Evolutionary conservation across 768 basidiomycete species (phyloP), one percentile per base, ranked within the genome.

Genomic region (Mycena floridula): DNA sequence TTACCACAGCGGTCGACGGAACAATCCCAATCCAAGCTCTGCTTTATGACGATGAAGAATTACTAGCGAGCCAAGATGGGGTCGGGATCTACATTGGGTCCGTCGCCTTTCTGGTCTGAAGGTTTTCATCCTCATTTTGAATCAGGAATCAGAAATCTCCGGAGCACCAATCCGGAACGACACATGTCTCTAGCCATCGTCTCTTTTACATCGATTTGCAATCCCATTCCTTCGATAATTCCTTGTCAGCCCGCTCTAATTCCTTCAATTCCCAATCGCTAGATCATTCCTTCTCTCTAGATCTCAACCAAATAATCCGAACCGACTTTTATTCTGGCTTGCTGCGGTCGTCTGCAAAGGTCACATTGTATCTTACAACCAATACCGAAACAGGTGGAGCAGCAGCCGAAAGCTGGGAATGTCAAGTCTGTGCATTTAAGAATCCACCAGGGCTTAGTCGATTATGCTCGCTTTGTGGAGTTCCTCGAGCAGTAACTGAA

Each of bases 81-180:
- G 83, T 97, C 5, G 94, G 94, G 1, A 82, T 98, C 44, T 98
- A 98, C 56, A 84, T 93, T 52, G 91, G 90, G 93, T 94, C 61
- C 50, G n/a, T 66, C 23, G 20, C 30, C 11, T 30, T 46, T 13
- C 30, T 21, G 43, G 38, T 43, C n/a, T 20, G 24, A 20, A 15
- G 26, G 24, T 21, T 22, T 42, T 20, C 30, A 22, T 20, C n/a
- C 57, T 43, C 13, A 26, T 23, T 25, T 40, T 15, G 21, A 12
- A 25, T 43, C 58, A 96, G 92, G 43, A 72, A 73, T 45, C 85
- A 90, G 72, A 95, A 95, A 66, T 74, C 89, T 4, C 69, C 76
- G n/a, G 69, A 75, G 25, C 85, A 94, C 57, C 89, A 92, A 61
- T 65, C 74, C 37, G 89, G 93, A 22, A 75, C 76, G 0, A 60